phyloP scores from a whole-genome alignment of 495 filamentous ascomycete genomes.

The Hypoxylon fragiforme region DNA sequence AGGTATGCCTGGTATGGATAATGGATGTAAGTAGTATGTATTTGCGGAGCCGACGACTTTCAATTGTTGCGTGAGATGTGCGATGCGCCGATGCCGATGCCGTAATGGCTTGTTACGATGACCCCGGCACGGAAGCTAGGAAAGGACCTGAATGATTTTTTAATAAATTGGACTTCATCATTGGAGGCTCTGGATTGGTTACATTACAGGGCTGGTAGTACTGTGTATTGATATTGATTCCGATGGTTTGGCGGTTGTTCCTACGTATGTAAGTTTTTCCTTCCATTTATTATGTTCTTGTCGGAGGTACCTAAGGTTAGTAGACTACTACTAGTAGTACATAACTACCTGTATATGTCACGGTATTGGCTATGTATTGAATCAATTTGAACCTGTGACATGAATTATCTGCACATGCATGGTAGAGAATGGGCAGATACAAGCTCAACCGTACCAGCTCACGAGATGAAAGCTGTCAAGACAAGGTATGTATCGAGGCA shows the following conservation, averaged over 20 bases:
- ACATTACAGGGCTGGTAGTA: too few relatives aligned
- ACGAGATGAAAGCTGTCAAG: background rate
- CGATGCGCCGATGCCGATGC: too few relatives aligned
- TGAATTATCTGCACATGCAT: background rate
- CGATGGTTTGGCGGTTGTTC: constrained; percentile 16
- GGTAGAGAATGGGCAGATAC: constrained; percentile 1
- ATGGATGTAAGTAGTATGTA: too few relatives aligned
- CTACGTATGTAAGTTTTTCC: background rate
- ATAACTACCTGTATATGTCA: too few relatives aligned
- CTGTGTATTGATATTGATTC: constrained; percentile 13
- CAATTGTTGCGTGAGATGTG: too few relatives aligned
- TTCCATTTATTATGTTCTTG: constrained; percentile 8
- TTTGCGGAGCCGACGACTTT: background rate
- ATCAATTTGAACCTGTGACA: background rate
- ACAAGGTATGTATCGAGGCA: background rate
- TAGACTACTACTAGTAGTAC: too few relatives aligned
- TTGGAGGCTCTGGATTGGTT: constrained; percentile 25
- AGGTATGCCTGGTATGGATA: too few relatives aligned
- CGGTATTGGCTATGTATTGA: background rate
- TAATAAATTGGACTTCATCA: too few relatives aligned
- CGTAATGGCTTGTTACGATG: too few relatives aligned
- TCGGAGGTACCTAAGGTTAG: too few relatives aligned
- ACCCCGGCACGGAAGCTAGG: background rate
- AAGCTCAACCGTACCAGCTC: background rate
- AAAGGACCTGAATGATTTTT: too few relatives aligned